Conservation (phyloP, 257 asterid species). For the Solanum microdontum region DNA sequence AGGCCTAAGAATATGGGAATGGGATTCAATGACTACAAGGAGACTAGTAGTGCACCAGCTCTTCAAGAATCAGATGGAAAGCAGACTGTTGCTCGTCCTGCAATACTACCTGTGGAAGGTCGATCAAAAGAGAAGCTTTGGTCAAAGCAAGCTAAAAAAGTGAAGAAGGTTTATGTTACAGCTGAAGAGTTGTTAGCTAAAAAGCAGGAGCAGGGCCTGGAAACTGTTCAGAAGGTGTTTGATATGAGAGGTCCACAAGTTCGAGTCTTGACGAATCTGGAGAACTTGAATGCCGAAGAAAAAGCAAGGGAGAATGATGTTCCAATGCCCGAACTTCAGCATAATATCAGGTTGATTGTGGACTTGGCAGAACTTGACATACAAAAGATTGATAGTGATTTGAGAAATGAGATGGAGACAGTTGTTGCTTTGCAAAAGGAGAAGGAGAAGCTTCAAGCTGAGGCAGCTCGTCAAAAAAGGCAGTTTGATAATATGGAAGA, state of each 20-base stretch:
- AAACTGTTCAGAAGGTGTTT: conserved; percentile 68
- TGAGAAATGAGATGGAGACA: conserved; percentile 83
- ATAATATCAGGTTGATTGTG: conserved; percentile 63
- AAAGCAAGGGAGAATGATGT: conserved; percentile 56
- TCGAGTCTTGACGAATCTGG: conserved; percentile 76
- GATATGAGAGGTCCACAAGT: conserved; percentile 99
- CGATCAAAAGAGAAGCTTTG: conserved; percentile 54
- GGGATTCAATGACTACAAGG: conserved; percentile 81
- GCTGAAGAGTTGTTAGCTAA: conserved; percentile 66
- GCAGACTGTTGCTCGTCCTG: conserved; percentile 20
- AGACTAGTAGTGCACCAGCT: conserved; percentile 36
- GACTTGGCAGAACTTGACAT: conserved; percentile 71
- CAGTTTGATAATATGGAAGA: conserved; percentile 59
- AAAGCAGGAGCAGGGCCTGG: conserved; percentile 72
- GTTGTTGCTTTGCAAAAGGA: conserved; percentile 74
- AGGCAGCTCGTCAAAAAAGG: conserved; percentile 48
- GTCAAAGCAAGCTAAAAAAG: conserved; percentile 53
- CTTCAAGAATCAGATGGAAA: conserved; percentile 36
- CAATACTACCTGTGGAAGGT: conserved; percentile 22
- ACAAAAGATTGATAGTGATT: conserved; percentile 63
- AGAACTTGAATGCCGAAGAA: conserved; percentile 82
- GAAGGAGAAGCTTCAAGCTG: conserved; percentile 59
- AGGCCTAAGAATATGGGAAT: conserved; percentile 89
- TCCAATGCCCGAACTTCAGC: conserved; percentile 95
- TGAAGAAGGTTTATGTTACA: conserved; percentile 51